Base-by-base conservation (phyloP, 2,329 filamentous ascomycete species). In the Pestalotiopsis fici region DNA sequence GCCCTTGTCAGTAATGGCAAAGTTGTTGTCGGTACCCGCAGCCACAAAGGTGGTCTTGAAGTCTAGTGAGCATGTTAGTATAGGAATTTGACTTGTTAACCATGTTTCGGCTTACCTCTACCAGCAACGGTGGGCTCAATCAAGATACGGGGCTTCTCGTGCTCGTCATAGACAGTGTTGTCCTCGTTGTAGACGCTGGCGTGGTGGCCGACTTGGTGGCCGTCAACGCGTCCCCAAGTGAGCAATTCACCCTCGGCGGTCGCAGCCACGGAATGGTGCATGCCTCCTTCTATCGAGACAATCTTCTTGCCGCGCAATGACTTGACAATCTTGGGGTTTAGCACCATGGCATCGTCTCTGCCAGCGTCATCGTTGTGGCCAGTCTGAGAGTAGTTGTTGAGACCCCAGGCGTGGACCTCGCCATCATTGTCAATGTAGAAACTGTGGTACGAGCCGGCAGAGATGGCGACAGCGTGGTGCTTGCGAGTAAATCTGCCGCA, bases 381-480 rank as follows among this genome's bases (percentile, higher is more conserved):
- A 13, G 90, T 91, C 77, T 93, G 89, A 61, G 88, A 89, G 74
- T 89, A 93, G 75, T 89, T 91, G 81, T 93, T 93, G 61, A 92
- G 79, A 21, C 91, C 91, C 91, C 91, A 93, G 0, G 88, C 83
- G 79, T 87, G 93, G 25, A 93, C 87, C 60, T 87, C 85, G 35
- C 87, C 90, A 31, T 90, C 86, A 69, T 89, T 87, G 73, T 87
- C 86, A 61, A 94, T 86, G 62, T 91, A 91, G 73, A 94, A 92
- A 68, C 88, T 90, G 78, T 93, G 90, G 75, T 92, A 92, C 39
- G 88, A 85, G 31, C 91, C 93, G 65, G 90, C 90, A 31, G 87
- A 86, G 21, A 84, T 79, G 68, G 80, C 78, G 23, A 82, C 78
- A 43, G 81, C 83, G 67, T 92, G 86, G 64, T 86, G 83, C 63